Base-by-base conservation (phyloP, 495 filamentous ascomycete species). In the Letharia lupina region DNA sequence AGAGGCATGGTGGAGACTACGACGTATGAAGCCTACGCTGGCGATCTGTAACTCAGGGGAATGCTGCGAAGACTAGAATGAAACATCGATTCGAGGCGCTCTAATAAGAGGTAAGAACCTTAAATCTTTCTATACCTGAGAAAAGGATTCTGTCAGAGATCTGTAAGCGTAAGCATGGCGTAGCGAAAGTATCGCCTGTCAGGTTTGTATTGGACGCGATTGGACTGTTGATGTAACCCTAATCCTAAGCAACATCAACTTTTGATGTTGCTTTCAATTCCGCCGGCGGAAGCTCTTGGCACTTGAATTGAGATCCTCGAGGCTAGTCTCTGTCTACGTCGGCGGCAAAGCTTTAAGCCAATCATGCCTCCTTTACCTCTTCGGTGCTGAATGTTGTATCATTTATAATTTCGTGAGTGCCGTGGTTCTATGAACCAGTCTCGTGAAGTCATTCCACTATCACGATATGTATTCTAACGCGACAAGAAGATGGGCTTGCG, bases 401-500 rank as follows among this genome's bases (percentile, higher is more conserved):
- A 39, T 16, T 6, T 12, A 16, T 18, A 20, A 16, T 2, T 0
- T 28, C 47, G 2, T 50, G 12, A 28, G 0, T 50, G 47, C 11
- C 47, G 4, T 23, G n/a, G 9, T 48, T 56, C 31, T 56, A 33
- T 20, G 18, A 4, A 56, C 28, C 13, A 56, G 3, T 33, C 13
- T 56, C 52, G 18, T 56, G 11, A 33, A 35, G 4, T 56, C 52
- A 5, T 56, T 28, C 8, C 28, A 56, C 28, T 56, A 18, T 33
- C 28, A 6, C 16, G 31, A 18, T 33, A 56, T 33, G 28, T 13
- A 35, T 16, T 56, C 52, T 31, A 18, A 33, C 35, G 11, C 35
- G 52, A 6, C 52, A 56, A 56, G 28, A 56, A 56, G 52, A 56
- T 56, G 52, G 52, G 52, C 52, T 35, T 56, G 52, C 31, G 35